A percentile compares a stretch with the other conserved stretches of the same genome.
Conservation (phyloP, 2,329 filamentous ascomycete species). For the Fusarium setosum region DNA sequence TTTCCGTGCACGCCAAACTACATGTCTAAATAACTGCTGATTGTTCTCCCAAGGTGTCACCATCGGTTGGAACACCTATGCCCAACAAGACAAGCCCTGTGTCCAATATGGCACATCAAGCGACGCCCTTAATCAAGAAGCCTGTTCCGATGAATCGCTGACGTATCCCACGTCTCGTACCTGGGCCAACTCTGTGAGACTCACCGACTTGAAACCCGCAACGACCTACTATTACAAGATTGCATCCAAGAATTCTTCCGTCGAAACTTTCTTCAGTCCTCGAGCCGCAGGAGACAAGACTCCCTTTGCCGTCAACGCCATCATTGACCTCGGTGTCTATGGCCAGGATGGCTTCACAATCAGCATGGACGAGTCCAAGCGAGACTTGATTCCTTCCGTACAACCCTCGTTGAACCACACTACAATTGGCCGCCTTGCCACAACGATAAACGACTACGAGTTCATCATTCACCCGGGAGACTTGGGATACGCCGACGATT, state of each 20-base stretch:
- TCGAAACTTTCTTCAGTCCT: constrained; percentile 16
- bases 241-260: not conserved
- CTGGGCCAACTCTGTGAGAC: constrained; percentile 14
- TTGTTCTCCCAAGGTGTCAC: constrained; percentile 2
- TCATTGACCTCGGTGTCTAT: constrained; percentile 26
- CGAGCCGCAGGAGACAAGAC: constrained; percentile 17
- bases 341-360: constrained; percentile 25
- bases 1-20: not conserved
- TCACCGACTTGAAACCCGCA: constrained; percentile 3
- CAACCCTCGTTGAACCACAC: constrained; percentile 24
- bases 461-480: constrained; percentile 13
- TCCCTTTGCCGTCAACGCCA: constrained; percentile 20
- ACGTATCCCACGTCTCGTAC: constrained; percentile 29
- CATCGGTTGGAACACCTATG: constrained; percentile 23
- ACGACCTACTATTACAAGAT: constrained; percentile 25
- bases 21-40: rapidly evolving
- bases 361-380: constrained; percentile 15
- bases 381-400: constrained; percentile 11
- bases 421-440: constrained; percentile 20
- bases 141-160: constrained; percentile 13
- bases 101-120: constrained; percentile 16
- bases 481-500: not conserved
- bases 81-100: constrained; percentile 13
- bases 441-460: constrained; percentile 19
- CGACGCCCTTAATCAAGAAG: constrained; percentile 5